These are phyloP conservation scores for Fusarium poae DNA, from an alignment of 2,329 filamentous ascomycete genomes.

Conservation along the genomic window DNA sequence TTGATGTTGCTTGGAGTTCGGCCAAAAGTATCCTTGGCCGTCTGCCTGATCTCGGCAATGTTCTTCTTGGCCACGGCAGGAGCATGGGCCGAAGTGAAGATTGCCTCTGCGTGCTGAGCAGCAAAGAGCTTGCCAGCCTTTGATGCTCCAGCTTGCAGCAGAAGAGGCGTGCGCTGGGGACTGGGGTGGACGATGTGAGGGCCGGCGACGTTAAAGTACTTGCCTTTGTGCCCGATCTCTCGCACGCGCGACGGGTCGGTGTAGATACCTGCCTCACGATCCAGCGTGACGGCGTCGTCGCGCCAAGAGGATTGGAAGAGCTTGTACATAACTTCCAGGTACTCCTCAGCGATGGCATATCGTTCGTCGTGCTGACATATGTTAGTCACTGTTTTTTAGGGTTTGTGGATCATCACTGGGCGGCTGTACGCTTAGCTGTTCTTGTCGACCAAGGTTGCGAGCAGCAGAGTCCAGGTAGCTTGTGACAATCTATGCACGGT, in stretches of 20 bases:
- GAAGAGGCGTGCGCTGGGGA: slow-evolving; percentile 76
- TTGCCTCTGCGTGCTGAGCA: slow-evolving; percentile 77
- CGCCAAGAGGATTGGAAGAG: slow-evolving; percentile 76
- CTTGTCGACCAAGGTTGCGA: slow-evolving; percentile 70
- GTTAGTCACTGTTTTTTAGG: not conserved
- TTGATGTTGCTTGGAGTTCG: slow-evolving; percentile 73
- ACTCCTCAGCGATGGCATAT: slow-evolving; percentile 75
- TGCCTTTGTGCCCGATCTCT: slow-evolving; percentile 74
- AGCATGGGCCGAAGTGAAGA: slow-evolving; percentile 76
- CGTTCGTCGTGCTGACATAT: slow-evolving; percentile 70
- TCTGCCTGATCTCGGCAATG: slow-evolving; percentile 71
- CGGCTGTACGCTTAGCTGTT: slow-evolving; percentile 59
- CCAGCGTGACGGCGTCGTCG: slow-evolving; percentile 72
- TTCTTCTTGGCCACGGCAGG: slow-evolving; percentile 71
- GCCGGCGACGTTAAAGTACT: slow-evolving; percentile 73
- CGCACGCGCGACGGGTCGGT: slow-evolving; percentile 65
- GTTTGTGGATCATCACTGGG: too few relatives aligned
- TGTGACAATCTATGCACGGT: slow-evolving; percentile 67
- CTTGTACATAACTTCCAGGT: slow-evolving; percentile 74
- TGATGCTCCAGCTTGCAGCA: slow-evolving; percentile 78
- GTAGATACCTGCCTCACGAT: slow-evolving; percentile 71
- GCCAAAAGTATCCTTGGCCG: slow-evolving; percentile 66
- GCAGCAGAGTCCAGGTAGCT: slow-evolving; percentile 79
- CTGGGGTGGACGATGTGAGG: slow-evolving; percentile 75
- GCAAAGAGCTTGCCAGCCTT: slow-evolving; percentile 75